Base-by-base conservation (phyloP, 2,329 filamentous ascomycete genomes). In the Aspergillus felis region DNA sequence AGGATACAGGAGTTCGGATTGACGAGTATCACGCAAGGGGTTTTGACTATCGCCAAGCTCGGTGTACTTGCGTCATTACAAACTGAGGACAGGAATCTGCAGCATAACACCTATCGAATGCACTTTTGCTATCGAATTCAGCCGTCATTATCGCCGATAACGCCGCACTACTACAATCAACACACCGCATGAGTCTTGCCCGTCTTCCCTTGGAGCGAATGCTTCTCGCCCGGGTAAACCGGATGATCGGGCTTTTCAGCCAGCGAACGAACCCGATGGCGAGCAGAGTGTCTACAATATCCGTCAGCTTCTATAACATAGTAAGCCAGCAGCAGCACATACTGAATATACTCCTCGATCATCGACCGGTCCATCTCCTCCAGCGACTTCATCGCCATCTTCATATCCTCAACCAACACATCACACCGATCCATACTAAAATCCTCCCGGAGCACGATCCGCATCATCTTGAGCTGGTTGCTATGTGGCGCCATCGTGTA, bases 401-500 rank as follows among this genome's bases (percentile, higher is more conserved):
- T 89, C 75, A 97, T 85, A 71, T 97, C 92, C 27, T 74, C 67
- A 56, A 96, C 81, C 17, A 97, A 79, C 14, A 84, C 80, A 70
- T 96, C 91, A 69, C 91, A 95, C 42, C 92, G 83, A 62, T 82
- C 85, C 70, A 88, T 85, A 44, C 86, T 89, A 66, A 97, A 96
- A 76, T 97, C 92, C 74, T 96, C 92, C 50, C 92, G 84, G 7
- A 97, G 90, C 0, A 97, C 92, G 2, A 96, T 86, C 49, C 92
- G 86, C 79, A 97, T 85, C 84, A 97, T 89, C 82, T 95, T 96
- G 68, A 97, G 82, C 60, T 86, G 80, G 56, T 90, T 80, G 12
- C 90, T 91, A 70, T 95, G 84, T 12, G 92, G 92, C 0, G 92
- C 92, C 92, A 97, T 97, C 38, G 92, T 97, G 77, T 97, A 97